Conservation (phyloP, 129 eudicot genomes). For the Chrysanthemum makinoi region DNA sequence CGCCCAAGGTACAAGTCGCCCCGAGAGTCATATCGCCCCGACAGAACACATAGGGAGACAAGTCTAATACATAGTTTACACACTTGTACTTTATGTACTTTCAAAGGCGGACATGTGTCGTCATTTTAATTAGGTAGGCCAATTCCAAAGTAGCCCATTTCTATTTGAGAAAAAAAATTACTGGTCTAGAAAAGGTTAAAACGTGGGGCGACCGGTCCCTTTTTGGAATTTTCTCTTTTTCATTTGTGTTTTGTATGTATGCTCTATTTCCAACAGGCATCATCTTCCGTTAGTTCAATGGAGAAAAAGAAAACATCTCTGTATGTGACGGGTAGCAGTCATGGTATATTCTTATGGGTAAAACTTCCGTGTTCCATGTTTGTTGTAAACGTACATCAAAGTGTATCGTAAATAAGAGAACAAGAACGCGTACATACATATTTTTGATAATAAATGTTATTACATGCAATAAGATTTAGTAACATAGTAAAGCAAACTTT, state of each 20-base stretch:
- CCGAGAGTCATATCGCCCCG: no score
- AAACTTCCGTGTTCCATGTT: conserved; percentile 14
- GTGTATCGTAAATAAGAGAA: conserved; percentile 24
- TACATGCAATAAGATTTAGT: not conserved
- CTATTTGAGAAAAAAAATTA: no score
- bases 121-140: no score
- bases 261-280: conserved; percentile 54
- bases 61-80: no score
- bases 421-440: conserved; percentile 17
- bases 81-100: no score
- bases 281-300: conserved; percentile 67
- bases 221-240: not conserved
- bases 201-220: no score
- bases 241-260: conserved; percentile 12
- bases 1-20: no score
- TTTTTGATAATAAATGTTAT: not conserved
- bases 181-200: no score
- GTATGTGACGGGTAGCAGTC: not conserved
- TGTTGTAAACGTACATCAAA: conserved; percentile 11
- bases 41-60: no score
- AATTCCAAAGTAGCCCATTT: no score
- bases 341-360: conserved; percentile 4
- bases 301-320: not conserved
- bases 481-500: no score
- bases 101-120: no score